Evolutionary conservation across 192 early-diverging fungal species (phyloP).

Genomic region (Rhizophagus prolifer): DNA sequence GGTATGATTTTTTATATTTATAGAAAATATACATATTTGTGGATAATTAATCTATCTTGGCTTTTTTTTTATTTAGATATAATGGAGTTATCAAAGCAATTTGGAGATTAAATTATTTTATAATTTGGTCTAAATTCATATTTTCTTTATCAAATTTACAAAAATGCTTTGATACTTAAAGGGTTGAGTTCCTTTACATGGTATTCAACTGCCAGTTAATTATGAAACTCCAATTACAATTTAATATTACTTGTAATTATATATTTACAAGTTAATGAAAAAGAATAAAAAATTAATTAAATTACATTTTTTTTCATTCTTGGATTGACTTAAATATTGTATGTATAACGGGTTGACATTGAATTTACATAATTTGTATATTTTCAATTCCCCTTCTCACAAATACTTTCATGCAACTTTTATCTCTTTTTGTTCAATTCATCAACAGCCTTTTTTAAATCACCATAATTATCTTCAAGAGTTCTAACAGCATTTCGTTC

Average conservation of each 20-base stretch:
- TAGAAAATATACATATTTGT: background rate
- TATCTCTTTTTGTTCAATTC: constrained; percentile 1
- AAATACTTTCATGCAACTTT: background rate
- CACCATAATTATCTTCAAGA: background rate
- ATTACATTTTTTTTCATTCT: no score
- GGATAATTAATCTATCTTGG: background rate
- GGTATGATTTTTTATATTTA: background rate
- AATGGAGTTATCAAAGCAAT: background rate
- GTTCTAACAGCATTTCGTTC: background rate
- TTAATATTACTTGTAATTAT: no score
- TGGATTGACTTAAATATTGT: no score
- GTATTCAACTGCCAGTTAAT: no score
- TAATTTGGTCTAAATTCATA: no score
- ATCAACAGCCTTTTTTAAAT: constrained; percentile 13
- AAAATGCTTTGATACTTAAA: no score
- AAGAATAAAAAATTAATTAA: no score
- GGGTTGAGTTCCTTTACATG: no score
- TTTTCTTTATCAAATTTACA: no score
- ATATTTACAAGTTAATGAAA: no score
- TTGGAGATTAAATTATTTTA: background rate
- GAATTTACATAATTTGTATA: background rate
- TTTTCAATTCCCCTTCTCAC: background rate
- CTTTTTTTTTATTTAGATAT: background rate
- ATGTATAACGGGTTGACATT: no score
- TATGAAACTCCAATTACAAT: no score